Conservation (phyloP, 306 rosid species). For the Sesbania bispinosa region DNA sequence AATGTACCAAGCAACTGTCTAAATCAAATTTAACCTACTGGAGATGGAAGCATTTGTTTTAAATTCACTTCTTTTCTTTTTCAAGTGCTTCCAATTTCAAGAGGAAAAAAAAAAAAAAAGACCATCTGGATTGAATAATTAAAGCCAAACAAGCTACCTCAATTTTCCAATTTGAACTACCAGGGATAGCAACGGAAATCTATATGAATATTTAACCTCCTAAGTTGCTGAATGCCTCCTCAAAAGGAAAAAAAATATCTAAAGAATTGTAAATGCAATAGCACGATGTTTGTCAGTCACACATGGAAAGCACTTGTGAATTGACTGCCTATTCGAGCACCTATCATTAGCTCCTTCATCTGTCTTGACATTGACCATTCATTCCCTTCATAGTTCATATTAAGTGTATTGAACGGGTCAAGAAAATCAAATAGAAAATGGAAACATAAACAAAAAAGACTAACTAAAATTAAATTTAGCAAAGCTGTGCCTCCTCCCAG, state of each 20-base stretch:
- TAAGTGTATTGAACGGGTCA: neutral
- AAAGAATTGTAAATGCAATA: neutral
- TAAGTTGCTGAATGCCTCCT: neutral
- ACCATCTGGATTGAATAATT: neutral
- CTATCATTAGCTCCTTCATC: neutral
- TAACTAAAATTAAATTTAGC: neutral
- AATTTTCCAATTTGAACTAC: neutral
- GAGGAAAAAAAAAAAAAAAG: too few relatives aligned
- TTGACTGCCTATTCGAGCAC: neutral
- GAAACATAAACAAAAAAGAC: neutral
- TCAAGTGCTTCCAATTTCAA: neutral
- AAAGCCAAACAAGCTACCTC: constrained; percentile 2
- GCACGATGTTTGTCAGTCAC: neutral
- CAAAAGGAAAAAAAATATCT: neutral
- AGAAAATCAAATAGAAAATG: neutral
- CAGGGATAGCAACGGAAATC: neutral
- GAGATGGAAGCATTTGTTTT: neutral
- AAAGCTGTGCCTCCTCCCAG: neutral
- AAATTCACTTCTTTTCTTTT: neutral
- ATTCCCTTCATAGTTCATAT: neutral
- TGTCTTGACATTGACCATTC: constrained; percentile 1
- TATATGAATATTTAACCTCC: constrained; percentile 1
- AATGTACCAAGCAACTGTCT: neutral
- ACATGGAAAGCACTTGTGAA: neutral
- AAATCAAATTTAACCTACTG: constrained; percentile 2